These are phyloP conservation scores for Colletotrichum endophyticum DNA, from an alignment of 2,329 filamentous ascomycete species.

Conservation along the genomic window DNA sequence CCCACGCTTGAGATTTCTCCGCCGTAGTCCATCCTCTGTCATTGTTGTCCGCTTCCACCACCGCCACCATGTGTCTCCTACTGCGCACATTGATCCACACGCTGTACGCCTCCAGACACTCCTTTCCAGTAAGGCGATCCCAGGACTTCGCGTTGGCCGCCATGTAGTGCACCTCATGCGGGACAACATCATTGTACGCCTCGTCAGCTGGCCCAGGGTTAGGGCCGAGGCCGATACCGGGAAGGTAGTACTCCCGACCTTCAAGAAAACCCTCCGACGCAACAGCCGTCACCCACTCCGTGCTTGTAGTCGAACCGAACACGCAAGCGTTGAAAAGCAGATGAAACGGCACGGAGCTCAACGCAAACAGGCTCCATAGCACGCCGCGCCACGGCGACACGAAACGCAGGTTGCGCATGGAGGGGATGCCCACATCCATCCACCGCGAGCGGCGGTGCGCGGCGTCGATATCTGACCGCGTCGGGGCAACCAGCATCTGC, in stretches of 20 bases:
- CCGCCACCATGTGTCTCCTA: background rate
- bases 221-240: background rate
- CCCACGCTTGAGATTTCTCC: background rate
- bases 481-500: slow-evolving; percentile 21
- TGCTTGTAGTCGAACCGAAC: slow-evolving; percentile 3
- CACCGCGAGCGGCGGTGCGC: slow-evolving; percentile 46
- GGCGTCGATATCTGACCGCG: slow-evolving; percentile 31
- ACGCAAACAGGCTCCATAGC: slow-evolving; percentile 25
- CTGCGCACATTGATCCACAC: background rate
- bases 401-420: slow-evolving; percentile 38
- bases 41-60: background rate
- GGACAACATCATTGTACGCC: background rate
- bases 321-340: slow-evolving; percentile 27
- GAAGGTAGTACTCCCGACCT: slow-evolving; percentile 16
- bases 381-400: slow-evolving; percentile 19
- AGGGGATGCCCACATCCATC: slow-evolving; percentile 50
- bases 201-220: background rate
- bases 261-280: slow-evolving; percentile 3
- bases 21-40: background rate
- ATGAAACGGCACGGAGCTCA: slow-evolving; percentile 30
- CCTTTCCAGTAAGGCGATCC: background rate
- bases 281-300: background rate
- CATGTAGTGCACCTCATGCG: background rate
- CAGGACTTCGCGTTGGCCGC: background rate
- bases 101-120: background rate